Evolutionary conservation across 768 basidiomycete species (phyloP), one percentile per base, ranked within the genome.

Genomic region (Leccinum subtestaceum): DNA sequence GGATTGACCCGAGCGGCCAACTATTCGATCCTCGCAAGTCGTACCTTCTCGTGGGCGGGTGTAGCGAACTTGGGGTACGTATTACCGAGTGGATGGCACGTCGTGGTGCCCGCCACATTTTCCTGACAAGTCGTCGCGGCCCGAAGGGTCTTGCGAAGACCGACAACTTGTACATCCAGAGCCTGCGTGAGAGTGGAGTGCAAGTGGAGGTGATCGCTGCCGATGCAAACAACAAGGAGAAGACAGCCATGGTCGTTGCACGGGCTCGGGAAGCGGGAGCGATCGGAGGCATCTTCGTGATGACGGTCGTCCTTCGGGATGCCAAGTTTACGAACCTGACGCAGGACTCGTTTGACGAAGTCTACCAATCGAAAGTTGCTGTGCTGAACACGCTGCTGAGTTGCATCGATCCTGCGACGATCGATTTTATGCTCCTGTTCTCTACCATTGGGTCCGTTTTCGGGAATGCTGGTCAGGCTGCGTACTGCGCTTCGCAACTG

Each of bases 231-330:
- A 60, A 64, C 56, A 63, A 58, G 48, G 62, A 5, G 29, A 66
- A 72, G 12, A 73, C 70, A 5, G 57, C 65, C 8, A 29, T 56
- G 3, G 62, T 74, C 57, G 50, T 72, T 32, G 61, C 66, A 25
- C 56, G 57, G 5, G 65, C 72, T 1, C 59, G 62, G 46, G 58
- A 64, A 21, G 60, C 47, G 6, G 69, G 71, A 2, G 65, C 70
- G 2, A 67, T 74, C 23, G 73, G 73, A 45, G 73, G 73, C 29
- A 56, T 72, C 52, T 67, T 74, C 40, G 63, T 74, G 48, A 74
- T 74, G 73, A 72, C 73, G 1, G 67, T 73, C 23, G 72, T 74
- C 25, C 74, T 74, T 46, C 70, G 69, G 10, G 73, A 74, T 48
- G 67, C 63, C 34, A 69, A 67, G 19, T 74, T 74, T 46, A 69